Evolutionary conservation across 208 protist genomes (phyloP).

Genomic region (Trypanosoma mega): DNA sequence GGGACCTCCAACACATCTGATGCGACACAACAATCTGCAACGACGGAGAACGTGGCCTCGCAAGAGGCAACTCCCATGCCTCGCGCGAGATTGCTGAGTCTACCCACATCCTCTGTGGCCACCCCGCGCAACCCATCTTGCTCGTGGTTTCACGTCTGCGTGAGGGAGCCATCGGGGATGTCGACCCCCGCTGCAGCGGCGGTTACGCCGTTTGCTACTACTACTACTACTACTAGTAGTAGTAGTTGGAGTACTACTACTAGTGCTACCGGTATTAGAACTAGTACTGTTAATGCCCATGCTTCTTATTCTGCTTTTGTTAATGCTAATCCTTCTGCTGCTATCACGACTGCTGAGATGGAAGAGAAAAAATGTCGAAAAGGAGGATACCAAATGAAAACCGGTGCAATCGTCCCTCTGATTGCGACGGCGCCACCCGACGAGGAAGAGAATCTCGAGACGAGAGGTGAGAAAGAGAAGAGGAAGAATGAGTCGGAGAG

Average conservation of each 20-base stretch:
- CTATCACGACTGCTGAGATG: neutral
- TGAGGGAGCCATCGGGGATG: too few relatives aligned
- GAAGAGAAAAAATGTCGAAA: neutral
- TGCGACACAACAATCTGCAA: too few relatives aligned
- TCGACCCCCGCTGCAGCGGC: neutral
- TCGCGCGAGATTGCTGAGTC: too few relatives aligned
- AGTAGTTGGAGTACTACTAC: neutral
- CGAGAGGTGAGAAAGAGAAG: neutral
- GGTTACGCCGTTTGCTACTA: neutral
- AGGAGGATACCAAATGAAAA: too few relatives aligned
- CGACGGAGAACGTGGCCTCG: too few relatives aligned
- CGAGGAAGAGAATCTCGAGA: too few relatives aligned
- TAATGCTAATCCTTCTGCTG: neutral
- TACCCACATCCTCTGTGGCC: too few relatives aligned
- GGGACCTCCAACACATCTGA: neutral
- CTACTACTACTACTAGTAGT: neutral
- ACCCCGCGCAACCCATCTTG: too few relatives aligned
- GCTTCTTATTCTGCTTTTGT: neutral
- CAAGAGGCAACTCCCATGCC: too few relatives aligned
- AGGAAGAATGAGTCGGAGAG: neutral
- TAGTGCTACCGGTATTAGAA: neutral
- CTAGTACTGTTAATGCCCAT: neutral
- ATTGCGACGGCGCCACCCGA: too few relatives aligned
- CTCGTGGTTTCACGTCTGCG: too few relatives aligned
- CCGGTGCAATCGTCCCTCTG: too few relatives aligned